A percentile compares a stretch with the other conserved stretches of the same genome.
These are phyloP conservation scores for Pholiota molesta DNA, from an alignment of 768 basidiomycete genomes.

Conservation along the genomic window DNA sequence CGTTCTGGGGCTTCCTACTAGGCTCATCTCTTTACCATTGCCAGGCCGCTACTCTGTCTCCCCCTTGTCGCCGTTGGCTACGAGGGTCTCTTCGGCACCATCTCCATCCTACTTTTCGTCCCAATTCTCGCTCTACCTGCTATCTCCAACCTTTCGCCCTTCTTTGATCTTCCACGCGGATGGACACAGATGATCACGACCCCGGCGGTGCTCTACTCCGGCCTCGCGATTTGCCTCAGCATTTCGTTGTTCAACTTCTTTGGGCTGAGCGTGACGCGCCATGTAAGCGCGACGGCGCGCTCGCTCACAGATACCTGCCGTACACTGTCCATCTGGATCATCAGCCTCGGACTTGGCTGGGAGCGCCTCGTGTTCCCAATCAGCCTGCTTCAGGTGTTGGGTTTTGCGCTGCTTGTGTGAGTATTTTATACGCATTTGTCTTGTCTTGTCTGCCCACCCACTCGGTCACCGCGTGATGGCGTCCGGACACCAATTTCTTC, in stretches of 20 bases:
- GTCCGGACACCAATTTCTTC: not conserved
- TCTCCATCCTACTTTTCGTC: conserved; percentile 78
- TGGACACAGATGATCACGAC: conserved; percentile 88
- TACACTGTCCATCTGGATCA: conserved; percentile 94
- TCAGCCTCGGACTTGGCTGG: conserved; percentile 91
- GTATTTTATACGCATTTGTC: conserved; percentile 31
- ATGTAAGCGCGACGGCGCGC: conserved; percentile 91
- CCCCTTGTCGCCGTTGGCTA: conserved; percentile 90
- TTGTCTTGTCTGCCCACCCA: conserved; percentile 11
- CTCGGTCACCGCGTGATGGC: not conserved
- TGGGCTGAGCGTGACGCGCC: conserved; percentile 88
- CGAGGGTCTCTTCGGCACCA: conserved; percentile 89
- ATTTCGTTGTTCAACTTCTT: conserved; percentile 90
- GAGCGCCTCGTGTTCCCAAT: conserved; percentile 83
- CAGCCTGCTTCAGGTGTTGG: conserved; percentile 78
- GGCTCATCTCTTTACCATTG: not conserved
- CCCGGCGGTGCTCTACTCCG: conserved; percentile 68
- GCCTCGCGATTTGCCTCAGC: conserved; percentile 71
- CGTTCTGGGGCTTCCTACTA: not conserved
- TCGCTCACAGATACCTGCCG: conserved; percentile 94
- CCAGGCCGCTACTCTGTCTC: conserved; percentile 74
- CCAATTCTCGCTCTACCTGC: conserved; percentile 78
- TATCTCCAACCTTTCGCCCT: conserved; percentile 61
- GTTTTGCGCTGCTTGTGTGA: conserved; percentile 90
- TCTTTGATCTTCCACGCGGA: conserved; percentile 89